Evolutionary conservation across 148 eudicot genomes (phyloP).

Genomic region (Cornus florida): DNA sequence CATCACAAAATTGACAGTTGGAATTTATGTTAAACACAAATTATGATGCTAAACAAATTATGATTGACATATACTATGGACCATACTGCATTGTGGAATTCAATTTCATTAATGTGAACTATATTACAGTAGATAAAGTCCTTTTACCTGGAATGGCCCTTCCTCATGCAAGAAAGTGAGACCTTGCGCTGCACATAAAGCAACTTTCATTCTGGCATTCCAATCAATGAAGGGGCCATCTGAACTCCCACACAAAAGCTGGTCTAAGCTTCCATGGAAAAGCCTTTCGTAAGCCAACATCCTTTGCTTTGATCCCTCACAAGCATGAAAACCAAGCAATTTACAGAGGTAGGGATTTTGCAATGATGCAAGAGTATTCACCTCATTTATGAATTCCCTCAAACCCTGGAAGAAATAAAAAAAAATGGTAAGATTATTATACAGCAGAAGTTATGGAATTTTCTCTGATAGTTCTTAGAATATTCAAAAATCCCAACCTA

Average conservation of each 20-base stretch:
- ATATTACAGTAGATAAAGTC: not conserved
- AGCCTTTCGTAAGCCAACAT: conserved; percentile 93
- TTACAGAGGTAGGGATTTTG: conserved; percentile 89
- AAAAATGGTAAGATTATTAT: not conserved
- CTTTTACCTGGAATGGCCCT: conserved; percentile 89
- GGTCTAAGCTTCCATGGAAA: conserved; percentile 89
- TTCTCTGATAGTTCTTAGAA: not conserved
- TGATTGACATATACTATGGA: not conserved
- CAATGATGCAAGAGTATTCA: conserved; percentile 76
- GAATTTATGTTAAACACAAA: not conserved
- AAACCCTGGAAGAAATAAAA: conserved; percentile 46
- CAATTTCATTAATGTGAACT: not conserved
- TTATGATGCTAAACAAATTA: not conserved
- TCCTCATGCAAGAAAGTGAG: conserved; percentile 91
- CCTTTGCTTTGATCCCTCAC: conserved; percentile 75
- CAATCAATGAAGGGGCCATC: conserved; percentile 83
- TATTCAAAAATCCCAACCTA: not conserved
- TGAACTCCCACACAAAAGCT: conserved; percentile 69
- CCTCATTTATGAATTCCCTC: conserved; percentile 82
- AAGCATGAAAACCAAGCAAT: conserved; percentile 89
- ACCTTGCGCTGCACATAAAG: conserved; percentile 89
- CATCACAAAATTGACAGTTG: not conserved
- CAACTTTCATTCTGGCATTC: conserved; percentile 80
- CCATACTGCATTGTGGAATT: not conserved
- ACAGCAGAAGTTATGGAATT: not conserved